These are phyloP conservation scores for Metschnikowia orientalis DNA, from an alignment of 805 yeast genomes.

Conservation along the genomic window DNA sequence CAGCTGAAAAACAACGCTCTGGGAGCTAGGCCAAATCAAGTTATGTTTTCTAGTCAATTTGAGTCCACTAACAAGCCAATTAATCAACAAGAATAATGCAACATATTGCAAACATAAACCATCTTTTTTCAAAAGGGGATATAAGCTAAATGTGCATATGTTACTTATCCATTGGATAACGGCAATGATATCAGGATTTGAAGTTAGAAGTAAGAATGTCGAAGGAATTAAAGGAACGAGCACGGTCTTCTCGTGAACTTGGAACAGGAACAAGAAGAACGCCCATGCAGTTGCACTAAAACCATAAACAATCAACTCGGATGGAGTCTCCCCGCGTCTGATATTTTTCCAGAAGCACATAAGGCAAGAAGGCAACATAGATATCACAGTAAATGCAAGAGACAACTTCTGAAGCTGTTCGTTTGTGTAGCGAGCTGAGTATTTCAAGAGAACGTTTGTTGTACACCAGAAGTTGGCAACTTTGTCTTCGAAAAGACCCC, in stretches of 20 bases:
- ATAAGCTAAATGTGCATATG: conserved; percentile 77
- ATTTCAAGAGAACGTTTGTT: conserved; percentile 73
- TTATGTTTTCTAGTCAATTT: conserved; percentile 28
- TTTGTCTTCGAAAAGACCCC: conserved; percentile 96
- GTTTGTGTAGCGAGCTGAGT: conserved; percentile 50
- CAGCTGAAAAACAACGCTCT: conserved; percentile 23
- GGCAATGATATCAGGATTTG: conserved; percentile 58
- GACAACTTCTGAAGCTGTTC: conserved; percentile 59
- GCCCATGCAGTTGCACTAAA: conserved; percentile 81
- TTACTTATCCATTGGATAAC: conserved; percentile 86
- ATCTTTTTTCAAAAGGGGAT: conserved; percentile 81
- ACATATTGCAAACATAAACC: conserved; percentile 68
- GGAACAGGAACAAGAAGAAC: conserved; percentile 86
- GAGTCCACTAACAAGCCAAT: conserved; percentile 73
- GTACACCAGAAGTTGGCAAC: conserved; percentile 98
- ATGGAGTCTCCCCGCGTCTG: conserved; percentile 16
- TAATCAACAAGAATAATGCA: conserved; percentile 57
- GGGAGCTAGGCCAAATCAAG: conserved; percentile 22
- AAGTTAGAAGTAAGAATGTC: conserved; percentile 55
- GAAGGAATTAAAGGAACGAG: conserved; percentile 84
- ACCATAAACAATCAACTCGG: conserved; percentile 50
- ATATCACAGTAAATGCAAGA: conserved; percentile 45
- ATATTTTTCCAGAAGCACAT: conserved; percentile 35
- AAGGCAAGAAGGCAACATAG: conserved; percentile 30
- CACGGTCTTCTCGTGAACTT: conserved; percentile 93